Evolutionary conservation across 345 rosid species (phyloP).

Genomic region (Euphorbia lathyris): DNA sequence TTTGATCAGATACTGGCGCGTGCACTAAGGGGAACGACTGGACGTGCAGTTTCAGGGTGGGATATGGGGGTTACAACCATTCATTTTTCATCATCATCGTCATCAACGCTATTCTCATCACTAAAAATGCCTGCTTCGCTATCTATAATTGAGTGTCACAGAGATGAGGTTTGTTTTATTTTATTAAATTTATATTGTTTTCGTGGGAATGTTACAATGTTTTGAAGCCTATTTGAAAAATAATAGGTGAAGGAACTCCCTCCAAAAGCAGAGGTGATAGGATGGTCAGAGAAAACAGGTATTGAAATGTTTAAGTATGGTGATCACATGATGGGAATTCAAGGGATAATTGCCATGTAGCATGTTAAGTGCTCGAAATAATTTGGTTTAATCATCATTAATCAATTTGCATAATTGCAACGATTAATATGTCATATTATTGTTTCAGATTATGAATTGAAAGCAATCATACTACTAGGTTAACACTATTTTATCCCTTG

Average conservation of each 20-base stretch:
- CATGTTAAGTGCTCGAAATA: too few relatives aligned
- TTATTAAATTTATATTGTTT: too few relatives aligned
- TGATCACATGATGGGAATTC: slow-evolving; percentile 71
- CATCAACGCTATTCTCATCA: slow-evolving; percentile 40
- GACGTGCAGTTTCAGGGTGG: slow-evolving; percentile 55
- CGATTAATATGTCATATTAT: too few relatives aligned
- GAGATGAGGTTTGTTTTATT: slow-evolving; percentile 62
- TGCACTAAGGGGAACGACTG: slow-evolving; percentile 51
- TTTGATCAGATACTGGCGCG: slow-evolving; percentile 51
- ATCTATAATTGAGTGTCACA: slow-evolving; percentile 54
- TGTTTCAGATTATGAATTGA: too few relatives aligned
- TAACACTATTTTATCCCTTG: too few relatives aligned
- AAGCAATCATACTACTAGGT: too few relatives aligned
- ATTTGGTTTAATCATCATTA: too few relatives aligned
- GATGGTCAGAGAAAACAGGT: slow-evolving; percentile 46
- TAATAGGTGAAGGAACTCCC: slow-evolving; percentile 51
- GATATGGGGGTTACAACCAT: slow-evolving; percentile 54
- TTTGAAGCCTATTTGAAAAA: neutral
- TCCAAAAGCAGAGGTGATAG: slow-evolving; percentile 46
- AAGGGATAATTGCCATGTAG: too few relatives aligned
- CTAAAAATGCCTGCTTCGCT: slow-evolving; percentile 36
- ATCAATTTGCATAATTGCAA: too few relatives aligned
- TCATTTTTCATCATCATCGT: slow-evolving; percentile 40
- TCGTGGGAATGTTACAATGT: neutral
- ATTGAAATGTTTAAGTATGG: slow-evolving; percentile 61